phyloP scores from a whole-genome alignment of 306 rosid species.

The Gastrolobium bilobum region DNA sequence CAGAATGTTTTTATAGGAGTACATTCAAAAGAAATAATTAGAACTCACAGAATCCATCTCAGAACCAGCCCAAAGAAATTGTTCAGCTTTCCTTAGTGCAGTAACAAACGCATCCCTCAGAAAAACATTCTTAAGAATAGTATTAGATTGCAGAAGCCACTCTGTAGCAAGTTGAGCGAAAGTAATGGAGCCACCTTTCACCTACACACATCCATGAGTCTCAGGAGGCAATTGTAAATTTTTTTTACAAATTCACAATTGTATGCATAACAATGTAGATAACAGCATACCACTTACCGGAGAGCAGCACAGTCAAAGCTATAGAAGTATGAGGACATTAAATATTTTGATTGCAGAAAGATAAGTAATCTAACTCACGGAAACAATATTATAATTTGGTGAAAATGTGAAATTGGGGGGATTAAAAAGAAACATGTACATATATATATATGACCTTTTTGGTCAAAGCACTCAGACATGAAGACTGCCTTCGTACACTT shows the following conservation, averaged over 20 bases:
- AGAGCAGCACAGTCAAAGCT: constrained; percentile 39
- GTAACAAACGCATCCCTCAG: constrained; percentile 68
- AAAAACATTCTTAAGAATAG: constrained; percentile 67
- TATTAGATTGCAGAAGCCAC: constrained; percentile 72
- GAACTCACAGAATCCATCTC: constrained; percentile 94
- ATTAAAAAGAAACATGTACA: constrained; percentile 3
- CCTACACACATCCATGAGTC: constrained; percentile 63
- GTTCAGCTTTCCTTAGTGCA: constrained; percentile 83
- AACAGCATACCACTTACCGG: neutral
- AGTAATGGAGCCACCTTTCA: constrained; percentile 70
- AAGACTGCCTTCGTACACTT: constrained; percentile 60
- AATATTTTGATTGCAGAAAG: constrained; percentile 36
- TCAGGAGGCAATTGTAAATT: constrained; percentile 45
- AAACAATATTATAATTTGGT: constrained; percentile 15
- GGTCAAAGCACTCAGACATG: constrained; percentile 65
- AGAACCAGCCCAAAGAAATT: constrained; percentile 97
- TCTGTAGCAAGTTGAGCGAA: constrained; percentile 75
- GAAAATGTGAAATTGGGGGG: neutral
- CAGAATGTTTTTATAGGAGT: constrained; percentile 26
- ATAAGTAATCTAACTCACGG: constrained; percentile 33
- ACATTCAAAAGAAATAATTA: constrained; percentile 39
- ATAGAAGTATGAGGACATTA: constrained; percentile 39
- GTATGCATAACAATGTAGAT: neutral
- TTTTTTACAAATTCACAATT: neutral
- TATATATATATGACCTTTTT: constrained; percentile 67